phyloP scores from a whole-genome alignment of 768 basidiomycete species.

The Wakefieldia striispora region DNA sequence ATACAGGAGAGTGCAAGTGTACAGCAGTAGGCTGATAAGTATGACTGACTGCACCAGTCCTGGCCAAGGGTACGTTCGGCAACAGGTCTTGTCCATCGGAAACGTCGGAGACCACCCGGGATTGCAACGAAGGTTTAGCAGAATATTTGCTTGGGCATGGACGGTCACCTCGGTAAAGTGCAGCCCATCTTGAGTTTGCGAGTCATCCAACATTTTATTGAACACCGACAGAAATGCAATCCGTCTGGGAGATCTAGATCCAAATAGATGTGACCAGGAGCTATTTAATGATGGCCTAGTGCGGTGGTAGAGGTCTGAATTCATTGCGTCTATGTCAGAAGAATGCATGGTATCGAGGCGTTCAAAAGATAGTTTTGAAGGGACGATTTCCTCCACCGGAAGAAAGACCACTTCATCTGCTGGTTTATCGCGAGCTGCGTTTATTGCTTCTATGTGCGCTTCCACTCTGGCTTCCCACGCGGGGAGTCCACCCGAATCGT shows the following conservation, averaged over 20 bases:
- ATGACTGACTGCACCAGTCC: constrained; percentile 54
- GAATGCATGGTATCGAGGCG: constrained; percentile 68
- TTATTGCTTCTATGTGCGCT: constrained; percentile 51
- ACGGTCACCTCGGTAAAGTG: constrained; percentile 70
- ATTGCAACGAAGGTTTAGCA: constrained; percentile 84
- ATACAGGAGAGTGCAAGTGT: constrained; percentile 49
- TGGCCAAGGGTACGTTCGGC: constrained; percentile 71
- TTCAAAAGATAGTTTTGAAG: constrained; percentile 60
- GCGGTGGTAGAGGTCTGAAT: constrained; percentile 76
- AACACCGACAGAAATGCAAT: constrained; percentile 74
- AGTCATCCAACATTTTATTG: constrained; percentile 73
- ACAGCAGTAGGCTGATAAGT: constrained; percentile 44
- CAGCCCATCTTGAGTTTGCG: constrained; percentile 80
- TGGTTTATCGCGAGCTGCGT: constrained; percentile 35
- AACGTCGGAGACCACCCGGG: constrained; percentile 57
- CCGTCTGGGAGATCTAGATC: constrained; percentile 24
- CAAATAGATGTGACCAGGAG: constrained; percentile 31
- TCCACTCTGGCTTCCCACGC: constrained; percentile 80
- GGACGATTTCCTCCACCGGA: constrained; percentile 72
- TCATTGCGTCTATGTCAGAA: constrained; percentile 88
- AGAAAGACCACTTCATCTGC: constrained; percentile 77
- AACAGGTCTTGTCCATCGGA: constrained; percentile 78
- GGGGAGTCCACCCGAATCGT: constrained; percentile 68
- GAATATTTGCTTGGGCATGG: constrained; percentile 68
- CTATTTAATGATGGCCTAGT: constrained; percentile 39